Percentiles rank a stretch among this genome's conserved stretches.
phyloP scores from a whole-genome alignment of 306 rosid species.

The Castanospermum australe region DNA sequence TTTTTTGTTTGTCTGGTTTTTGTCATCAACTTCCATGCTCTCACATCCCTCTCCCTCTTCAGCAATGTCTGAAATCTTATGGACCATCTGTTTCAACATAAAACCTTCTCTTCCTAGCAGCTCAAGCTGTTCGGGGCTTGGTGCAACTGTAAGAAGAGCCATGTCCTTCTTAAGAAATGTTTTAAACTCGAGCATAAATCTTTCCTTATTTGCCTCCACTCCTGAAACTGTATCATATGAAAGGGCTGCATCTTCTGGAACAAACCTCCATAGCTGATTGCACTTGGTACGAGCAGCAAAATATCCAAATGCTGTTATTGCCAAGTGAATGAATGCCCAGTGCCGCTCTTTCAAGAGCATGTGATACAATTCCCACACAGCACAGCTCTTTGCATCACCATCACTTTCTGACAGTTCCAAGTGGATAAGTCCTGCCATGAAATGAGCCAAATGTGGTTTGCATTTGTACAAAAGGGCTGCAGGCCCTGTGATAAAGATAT shows the following conservation, averaged over 20 bases:
- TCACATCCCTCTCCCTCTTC: constrained; percentile 35
- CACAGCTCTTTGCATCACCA: constrained; percentile 53
- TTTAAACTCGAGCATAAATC: constrained; percentile 64
- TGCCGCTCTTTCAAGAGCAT: constrained; percentile 77
- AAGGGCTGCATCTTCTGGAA: constrained; percentile 79
- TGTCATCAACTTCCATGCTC: constrained; percentile 48
- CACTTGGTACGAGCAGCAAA: constrained; percentile 66
- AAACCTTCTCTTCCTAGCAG: constrained; percentile 66
- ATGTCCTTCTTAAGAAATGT: constrained; percentile 67
- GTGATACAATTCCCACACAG: constrained; percentile 65
- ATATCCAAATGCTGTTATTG: constrained; percentile 71
- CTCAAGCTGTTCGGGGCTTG: constrained; percentile 65
- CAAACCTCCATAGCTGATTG: constrained; percentile 75
- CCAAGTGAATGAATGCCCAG: constrained; percentile 82
- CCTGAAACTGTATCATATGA: constrained; percentile 69
- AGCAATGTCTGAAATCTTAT: constrained; percentile 40
- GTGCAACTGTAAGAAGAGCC: constrained; percentile 53
- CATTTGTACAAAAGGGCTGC: constrained; percentile 56
- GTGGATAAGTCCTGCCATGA: constrained; percentile 67
- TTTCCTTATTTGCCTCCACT: constrained; percentile 47
- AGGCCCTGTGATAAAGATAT: constrained; percentile 66
- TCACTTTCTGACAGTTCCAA: constrained; percentile 61
- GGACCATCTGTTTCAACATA: constrained; percentile 57
- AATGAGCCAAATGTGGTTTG: constrained; percentile 80
- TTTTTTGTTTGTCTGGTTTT: constrained; percentile 51